Evolutionary conservation across 768 basidiomycete species (phyloP).

Genomic region (Russula virescens): DNA sequence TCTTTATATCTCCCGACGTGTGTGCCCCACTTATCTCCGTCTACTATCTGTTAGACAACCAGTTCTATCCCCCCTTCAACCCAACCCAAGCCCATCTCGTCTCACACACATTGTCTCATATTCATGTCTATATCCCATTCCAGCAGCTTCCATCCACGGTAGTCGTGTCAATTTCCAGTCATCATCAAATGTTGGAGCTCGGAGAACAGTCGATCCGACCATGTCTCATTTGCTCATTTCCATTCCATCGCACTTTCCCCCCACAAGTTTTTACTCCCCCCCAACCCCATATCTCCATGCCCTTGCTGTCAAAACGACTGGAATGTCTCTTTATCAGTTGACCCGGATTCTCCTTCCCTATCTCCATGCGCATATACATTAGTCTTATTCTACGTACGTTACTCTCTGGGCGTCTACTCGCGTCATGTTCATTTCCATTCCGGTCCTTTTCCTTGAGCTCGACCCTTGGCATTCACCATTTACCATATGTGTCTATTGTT

Average conservation of each 20-base stretch:
- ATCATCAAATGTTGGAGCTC: neutral
- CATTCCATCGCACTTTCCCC: neutral
- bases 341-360: neutral
- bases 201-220: neutral
- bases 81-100: constrained; percentile 11
- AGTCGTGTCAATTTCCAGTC: neutral
- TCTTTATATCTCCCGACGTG: neutral
- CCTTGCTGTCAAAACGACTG: neutral
- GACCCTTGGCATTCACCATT: neutral
- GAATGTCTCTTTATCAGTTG: neutral
- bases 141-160: neutral
- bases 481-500: neutral
- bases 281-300: neutral
- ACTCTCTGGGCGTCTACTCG: neutral
- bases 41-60: constrained; percentile 5
- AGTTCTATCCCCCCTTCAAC: constrained; percentile 4
- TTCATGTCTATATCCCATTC: constrained; percentile 14
- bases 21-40: constrained; percentile 13
- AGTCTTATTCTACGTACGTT: neutral
- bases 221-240: neutral
- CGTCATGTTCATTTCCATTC: neutral
- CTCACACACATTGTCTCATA: constrained; percentile 13
- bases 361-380: neutral
- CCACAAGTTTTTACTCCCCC: neutral
- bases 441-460: neutral